Conservation (phyloP, 352 stramenopile genomes). For the Globisporangium uncinulatum region DNA sequence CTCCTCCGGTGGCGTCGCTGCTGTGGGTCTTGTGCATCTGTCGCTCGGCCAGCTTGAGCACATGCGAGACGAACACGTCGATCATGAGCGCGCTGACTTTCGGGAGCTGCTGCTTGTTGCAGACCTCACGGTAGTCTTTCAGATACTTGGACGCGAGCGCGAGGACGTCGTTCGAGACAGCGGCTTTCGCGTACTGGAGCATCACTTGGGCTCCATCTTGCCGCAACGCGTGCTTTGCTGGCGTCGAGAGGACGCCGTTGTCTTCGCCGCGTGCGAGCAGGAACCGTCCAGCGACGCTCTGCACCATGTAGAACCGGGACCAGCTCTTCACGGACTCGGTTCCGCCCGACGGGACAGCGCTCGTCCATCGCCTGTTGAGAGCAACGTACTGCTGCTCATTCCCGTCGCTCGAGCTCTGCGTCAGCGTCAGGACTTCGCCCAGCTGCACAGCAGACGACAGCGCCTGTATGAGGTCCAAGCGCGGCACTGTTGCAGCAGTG, state of each 20-base stretch:
- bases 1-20: background rate
- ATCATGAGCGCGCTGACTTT: conserved; percentile 79
- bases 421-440: conserved; percentile 35
- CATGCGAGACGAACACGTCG: conserved; percentile 74
- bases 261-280: conserved; percentile 22
- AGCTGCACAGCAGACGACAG: conserved; percentile 61
- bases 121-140: conserved; percentile 71
- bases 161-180: conserved; percentile 62
- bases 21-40: conserved; percentile 34
- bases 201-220: conserved; percentile 36
- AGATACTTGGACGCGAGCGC: conserved; percentile 69
- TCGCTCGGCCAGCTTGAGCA: conserved; percentile 66
- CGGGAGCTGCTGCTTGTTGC: conserved; percentile 53
- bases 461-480: conserved; percentile 56
- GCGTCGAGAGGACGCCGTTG: conserved; percentile 26
- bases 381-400: conserved; percentile 10
- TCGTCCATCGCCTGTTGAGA: conserved; percentile 39
- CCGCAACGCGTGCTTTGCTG: conserved; percentile 22
- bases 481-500: conserved; percentile 30
- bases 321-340: conserved; percentile 46
- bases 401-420: conserved; percentile 8
- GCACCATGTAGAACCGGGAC: conserved; percentile 62
- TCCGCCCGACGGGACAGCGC: conserved; percentile 31
- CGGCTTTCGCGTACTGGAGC: conserved; percentile 62
- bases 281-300: conserved; percentile 30